A percentile compares a stretch with the other conserved stretches of the same genome.
Conservation (phyloP, 768 basidiomycete species). For the Asterophora parasitica region DNA sequence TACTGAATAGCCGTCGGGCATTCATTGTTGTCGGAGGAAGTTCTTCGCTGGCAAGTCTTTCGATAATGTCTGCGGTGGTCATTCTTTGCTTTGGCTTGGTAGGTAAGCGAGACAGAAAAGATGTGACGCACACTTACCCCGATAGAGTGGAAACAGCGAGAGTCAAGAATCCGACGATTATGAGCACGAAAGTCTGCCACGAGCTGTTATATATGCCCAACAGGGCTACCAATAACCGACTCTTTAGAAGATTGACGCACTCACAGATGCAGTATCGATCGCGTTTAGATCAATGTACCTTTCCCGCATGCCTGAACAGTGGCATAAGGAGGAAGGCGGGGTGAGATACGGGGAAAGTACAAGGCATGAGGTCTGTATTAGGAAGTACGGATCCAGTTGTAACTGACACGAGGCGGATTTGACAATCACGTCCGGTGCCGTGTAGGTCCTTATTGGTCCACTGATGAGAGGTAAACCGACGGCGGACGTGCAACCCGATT, state of each 20-base stretch:
- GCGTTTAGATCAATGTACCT: slow-evolving; percentile 8
- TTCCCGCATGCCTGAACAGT: neutral
- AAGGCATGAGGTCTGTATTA: slow-evolving; percentile 5
- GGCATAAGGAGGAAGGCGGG: neutral
- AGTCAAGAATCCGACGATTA: neutral
- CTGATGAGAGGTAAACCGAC: neutral
- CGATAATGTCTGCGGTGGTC: slow-evolving; percentile 8
- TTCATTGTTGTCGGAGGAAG: slow-evolving; percentile 12
- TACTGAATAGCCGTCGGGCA: slow-evolving; percentile 17
- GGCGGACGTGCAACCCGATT: too few relatives aligned
- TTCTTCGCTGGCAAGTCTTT: slow-evolving; percentile 13
- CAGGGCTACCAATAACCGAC: neutral
- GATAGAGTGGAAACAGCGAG: too few relatives aligned
- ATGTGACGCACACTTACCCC: neutral
- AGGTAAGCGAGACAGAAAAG: neutral
- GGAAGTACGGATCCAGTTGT: slow-evolving; percentile 7
- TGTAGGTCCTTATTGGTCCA: slow-evolving; percentile 12
- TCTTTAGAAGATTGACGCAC: neutral
- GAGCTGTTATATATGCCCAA: neutral
- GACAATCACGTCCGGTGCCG: neutral
- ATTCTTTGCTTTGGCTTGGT: neutral
- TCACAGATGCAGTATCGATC: neutral
- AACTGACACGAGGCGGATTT: slow-evolving; percentile 7
- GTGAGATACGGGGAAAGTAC: slow-evolving; percentile 2
- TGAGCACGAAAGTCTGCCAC: neutral